Base-by-base conservation (phyloP, 768 basidiomycete species). In the Lyophyllum atratum region DNA sequence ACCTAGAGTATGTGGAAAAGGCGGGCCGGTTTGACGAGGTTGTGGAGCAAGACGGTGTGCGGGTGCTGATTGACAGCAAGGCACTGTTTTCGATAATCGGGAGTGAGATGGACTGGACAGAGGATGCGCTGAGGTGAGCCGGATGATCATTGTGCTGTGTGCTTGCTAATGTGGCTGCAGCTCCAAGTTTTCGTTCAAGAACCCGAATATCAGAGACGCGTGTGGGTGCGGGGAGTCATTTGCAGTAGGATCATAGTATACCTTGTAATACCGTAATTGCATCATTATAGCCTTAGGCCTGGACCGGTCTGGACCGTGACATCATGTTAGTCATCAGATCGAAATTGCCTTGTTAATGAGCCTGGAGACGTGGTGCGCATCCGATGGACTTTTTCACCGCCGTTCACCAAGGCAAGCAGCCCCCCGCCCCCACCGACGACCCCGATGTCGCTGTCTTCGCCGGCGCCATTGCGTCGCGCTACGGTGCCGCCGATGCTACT, bases 91-190 rank as follows among this genome's bases (percentile, higher is more conserved):
- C 92, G 56, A 97, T 99, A 64, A 97, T 99, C 59, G 97, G 97
- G 49, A 96, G 93, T 72, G 92, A 92, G 80, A 99, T 99, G 97
- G 94, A 96, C 69, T 99, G 97, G 97, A 82, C 86, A 58, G 97
- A 98, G 76, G 94, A 96, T 70, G 73, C 85, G 29, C 75, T 99
- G 42, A 95, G 93, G 88, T 84, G 51, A 47, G 33, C 24, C 14
- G 34, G 34, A 14, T 37, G 34, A 21, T 29, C 1, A 21, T 17
- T 22, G 11, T 24, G 15, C 14, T 6, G n/a, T 14, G 7, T 22
- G 1, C 42, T 19, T 28, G 55, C 45, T 28, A 17, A 24, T 31
- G 0, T 46, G 48, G 21, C 21, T 58, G 6, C 65, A 92, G 91
- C 68, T 85, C 90, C 49, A 91, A 87, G 72, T 92, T 92, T 66